Base-by-base conservation (phyloP, 192 early-diverging fungal species). In the Ambispora gerdemannii region DNA sequence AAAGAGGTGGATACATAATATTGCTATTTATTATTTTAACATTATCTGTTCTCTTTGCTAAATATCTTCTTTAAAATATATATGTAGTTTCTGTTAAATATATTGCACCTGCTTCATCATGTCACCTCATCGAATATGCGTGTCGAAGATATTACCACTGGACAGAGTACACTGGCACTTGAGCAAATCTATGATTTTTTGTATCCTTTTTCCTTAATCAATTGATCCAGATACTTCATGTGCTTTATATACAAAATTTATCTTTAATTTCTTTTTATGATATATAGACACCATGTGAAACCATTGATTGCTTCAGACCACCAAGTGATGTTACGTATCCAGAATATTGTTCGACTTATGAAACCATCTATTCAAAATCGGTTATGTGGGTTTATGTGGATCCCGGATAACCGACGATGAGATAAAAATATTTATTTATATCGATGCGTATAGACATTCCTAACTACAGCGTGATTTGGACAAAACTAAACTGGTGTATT, bases 141-240 rank as follows among this genome's bases (percentile, higher is more conserved):
- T 30, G 4, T 60, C n/a, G 68, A 60, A 22, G 33, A 50, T 11
- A 50, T 4, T 3, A 43, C 38, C 38, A 15, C 15, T 43, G 58
- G 58, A 49, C 36, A 49, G 6, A 60, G 31, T 31, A 70, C 68
- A 35, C 19, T 47, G 8, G 68, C 68, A n/a, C 51, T 70, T 19
- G 68, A 70, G 47, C 68, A 60, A 70, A 31, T 70, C 17, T 70
- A 70, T 49, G 68, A 70, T 28, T 70, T 70, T 49, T 60, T 70
- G 68, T 70, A 70, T 30, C 24, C 38, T 60, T 60, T 43, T 25
- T 13, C 31, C 32, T 22, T 27, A 10, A 4, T 70, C 19, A 20
- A 22, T 60, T 31, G 7, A 43, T 36, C 32, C 24, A 34, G 34
- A 7, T 20, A 24, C 47, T n/a, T 7, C 36, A 2, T 22, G 7